These are phyloP conservation scores for Lobosporangium transversale DNA, from an alignment of 192 early-diverging fungal species.

Conservation along the genomic window DNA sequence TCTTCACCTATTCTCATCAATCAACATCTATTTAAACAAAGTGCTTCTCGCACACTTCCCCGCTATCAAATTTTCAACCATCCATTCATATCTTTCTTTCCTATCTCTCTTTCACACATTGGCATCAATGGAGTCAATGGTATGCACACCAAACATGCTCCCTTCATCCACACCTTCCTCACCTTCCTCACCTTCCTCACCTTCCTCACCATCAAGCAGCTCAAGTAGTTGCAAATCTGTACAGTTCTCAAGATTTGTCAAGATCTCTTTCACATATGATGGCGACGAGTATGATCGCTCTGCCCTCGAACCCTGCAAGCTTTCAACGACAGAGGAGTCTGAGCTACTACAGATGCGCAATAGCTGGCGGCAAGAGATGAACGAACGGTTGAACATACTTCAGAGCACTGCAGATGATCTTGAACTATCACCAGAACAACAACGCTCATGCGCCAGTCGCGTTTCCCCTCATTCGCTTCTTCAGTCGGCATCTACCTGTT, in stretches of 20 bases:
- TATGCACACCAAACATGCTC: background rate
- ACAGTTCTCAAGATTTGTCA: conserved; percentile 54
- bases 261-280: conserved; percentile 53
- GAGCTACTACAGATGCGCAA: conserved; percentile 46
- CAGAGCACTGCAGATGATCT: background rate
- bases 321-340: conserved; percentile 35
- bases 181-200: conserved; percentile 7
- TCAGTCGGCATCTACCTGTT: conserved; percentile 8
- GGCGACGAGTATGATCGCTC: conserved; percentile 57
- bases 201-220: background rate
- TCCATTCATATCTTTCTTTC: background rate
- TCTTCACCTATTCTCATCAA: background rate
- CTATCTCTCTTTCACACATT: background rate
- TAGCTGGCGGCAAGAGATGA: conserved; percentile 44
- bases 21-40: background rate
- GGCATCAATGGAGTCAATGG: background rate
- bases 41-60: background rate
- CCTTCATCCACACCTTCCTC: conserved; percentile 2
- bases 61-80: background rate
- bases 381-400: conserved; percentile 1
- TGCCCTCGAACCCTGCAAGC: conserved; percentile 48
- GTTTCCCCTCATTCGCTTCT: conserved; percentile 20
- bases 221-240: conserved; percentile 40
- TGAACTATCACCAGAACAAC: background rate
- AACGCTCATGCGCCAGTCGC: conserved; percentile 2